These are phyloP conservation scores for Colletotrichum karsti DNA, from an alignment of 2,329 filamentous ascomycete species.

Conservation along the genomic window DNA sequence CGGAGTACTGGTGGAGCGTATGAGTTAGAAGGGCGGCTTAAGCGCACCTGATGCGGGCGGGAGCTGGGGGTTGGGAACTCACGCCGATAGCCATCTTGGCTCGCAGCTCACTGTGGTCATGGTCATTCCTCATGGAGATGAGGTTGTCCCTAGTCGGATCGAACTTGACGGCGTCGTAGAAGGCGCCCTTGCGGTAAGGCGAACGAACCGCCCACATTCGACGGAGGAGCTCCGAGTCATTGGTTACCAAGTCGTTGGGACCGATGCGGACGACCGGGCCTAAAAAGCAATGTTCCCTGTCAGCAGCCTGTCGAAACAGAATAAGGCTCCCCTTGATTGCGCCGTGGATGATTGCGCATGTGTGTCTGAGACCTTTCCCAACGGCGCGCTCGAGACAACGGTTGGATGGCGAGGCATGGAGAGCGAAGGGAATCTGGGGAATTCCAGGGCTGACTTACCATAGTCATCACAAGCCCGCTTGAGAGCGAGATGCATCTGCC, in stretches of 20 bases:
- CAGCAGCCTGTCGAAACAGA: slow-evolving; percentile 28
- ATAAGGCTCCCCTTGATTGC: neutral
- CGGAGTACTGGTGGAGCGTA: slow-evolving; percentile 51
- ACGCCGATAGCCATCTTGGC: slow-evolving; percentile 58
- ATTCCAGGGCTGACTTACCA: slow-evolving; percentile 14
- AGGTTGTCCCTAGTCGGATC: slow-evolving; percentile 41
- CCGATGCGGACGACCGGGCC: slow-evolving; percentile 45
- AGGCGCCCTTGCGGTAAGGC: slow-evolving; percentile 38
- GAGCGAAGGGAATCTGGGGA: neutral
- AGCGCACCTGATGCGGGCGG: neutral
- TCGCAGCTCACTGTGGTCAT: slow-evolving; percentile 50
- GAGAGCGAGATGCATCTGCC: slow-evolving; percentile 32
- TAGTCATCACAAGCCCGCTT: slow-evolving; percentile 31
- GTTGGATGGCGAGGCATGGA: neutral
- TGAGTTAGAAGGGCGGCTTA: neutral
- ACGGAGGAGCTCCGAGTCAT: slow-evolving; percentile 42
- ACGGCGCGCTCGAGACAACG: neutral
- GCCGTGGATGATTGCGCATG: slow-evolving; percentile 16
- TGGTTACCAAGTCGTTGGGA: slow-evolving; percentile 44
- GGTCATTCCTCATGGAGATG: slow-evolving; percentile 42
- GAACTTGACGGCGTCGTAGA: slow-evolving; percentile 49
- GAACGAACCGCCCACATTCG: slow-evolving; percentile 43
- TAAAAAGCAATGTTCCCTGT: slow-evolving; percentile 27
- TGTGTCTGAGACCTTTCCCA: slow-evolving; percentile 27
- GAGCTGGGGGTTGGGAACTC: slow-evolving; percentile 14